Evolutionary conservation across 495 filamentous ascomycete species (phyloP), one percentile per base, ranked within the genome.

Genomic region (Lophiostoma macrostomum): DNA sequence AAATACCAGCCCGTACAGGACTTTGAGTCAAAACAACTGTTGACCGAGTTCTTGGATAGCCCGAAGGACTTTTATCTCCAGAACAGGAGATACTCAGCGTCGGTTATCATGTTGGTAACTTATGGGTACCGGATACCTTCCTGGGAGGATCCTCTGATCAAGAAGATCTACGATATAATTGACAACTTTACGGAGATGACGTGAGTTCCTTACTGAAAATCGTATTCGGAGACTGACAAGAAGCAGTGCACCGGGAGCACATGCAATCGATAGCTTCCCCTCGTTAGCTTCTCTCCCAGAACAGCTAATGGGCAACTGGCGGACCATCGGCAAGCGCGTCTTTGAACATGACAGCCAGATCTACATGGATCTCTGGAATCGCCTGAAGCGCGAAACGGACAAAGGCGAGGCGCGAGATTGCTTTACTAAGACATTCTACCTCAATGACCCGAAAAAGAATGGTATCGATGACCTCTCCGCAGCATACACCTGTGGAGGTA

Each of bases 1-100:
- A 58, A 52, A 40, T 64, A 67, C 36, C 46, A 65, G 40, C 51
- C 63, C 11, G 63, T 64, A 19, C 66, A 69, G 42, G 66, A 67
- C 30, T 65, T 61, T 31, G 67, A 70, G 40, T 61, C 64, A 29
- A 67, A 60, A 30, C 60, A 63, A 19, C n/a, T 70, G 40, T 45
- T 67, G 36, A 28, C 34, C 4, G 61, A 68, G 24, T 58, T 70
- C 25, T 37, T 67, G 23, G 39, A 65, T 14, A 40, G 39, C 35
- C 54, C 61, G 12, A 46, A 60, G 18, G 50, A 59, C 14, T 68
- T 69, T 48, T 60, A 64, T 23, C 29, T 18, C 5, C 37, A 53
- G 34, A 60, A 62, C 40, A 35, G 67, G 40, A 31, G 64, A 22
- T 68, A 65, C 41, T 50, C 67, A 18, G 35, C 56, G 12, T 61